A percentile compares a stretch with the other conserved stretches of the same genome.
These are phyloP conservation scores for Lactarius quietus DNA, from an alignment of 768 basidiomycete species.

Conservation along the genomic window DNA sequence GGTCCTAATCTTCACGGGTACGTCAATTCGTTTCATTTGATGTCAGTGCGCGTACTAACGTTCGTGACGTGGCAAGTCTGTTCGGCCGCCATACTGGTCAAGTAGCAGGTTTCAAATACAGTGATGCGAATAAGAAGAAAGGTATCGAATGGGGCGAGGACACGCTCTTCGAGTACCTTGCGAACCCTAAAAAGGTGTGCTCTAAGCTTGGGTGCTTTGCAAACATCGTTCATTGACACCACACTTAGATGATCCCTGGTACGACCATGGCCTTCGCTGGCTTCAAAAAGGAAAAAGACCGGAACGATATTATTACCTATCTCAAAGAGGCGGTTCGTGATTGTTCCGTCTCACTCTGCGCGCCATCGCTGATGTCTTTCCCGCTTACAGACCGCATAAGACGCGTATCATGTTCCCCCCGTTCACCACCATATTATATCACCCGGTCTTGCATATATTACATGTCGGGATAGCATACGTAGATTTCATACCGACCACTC, in stretches of 20 bases:
- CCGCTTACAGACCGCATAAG: slow-evolving; percentile 30
- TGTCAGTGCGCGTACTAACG: not conserved
- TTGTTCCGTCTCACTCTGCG: not conserved
- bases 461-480: slow-evolving; percentile 34
- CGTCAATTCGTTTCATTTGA: slow-evolving; percentile 30
- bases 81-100: slow-evolving; percentile 87
- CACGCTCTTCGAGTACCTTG: slow-evolving; percentile 93
- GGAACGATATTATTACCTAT: slow-evolving; percentile 87
- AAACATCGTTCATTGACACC: not conserved
- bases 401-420: slow-evolving; percentile 21
- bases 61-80: slow-evolving; percentile 42
- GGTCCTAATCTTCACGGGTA: slow-evolving; percentile 95
- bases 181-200: slow-evolving; percentile 94
- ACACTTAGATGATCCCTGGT: slow-evolving; percentile 79
- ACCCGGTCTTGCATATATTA: slow-evolving; percentile 27
- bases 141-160: slow-evolving; percentile 80
- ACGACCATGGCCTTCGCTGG: slow-evolving; percentile 99
- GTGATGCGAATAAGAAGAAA: slow-evolving; percentile 94
- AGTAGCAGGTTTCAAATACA: slow-evolving; percentile 84
- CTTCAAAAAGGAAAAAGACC: slow-evolving; percentile 97
- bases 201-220: not conserved
- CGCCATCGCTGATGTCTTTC: not conserved
- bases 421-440: slow-evolving; percentile 2
- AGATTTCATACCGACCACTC: slow-evolving; percentile 30
- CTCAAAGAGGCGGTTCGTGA: slow-evolving; percentile 68